These are phyloP conservation scores for Amanita fuliginea DNA, from an alignment of 768 basidiomycete genomes.

Conservation along the genomic window DNA sequence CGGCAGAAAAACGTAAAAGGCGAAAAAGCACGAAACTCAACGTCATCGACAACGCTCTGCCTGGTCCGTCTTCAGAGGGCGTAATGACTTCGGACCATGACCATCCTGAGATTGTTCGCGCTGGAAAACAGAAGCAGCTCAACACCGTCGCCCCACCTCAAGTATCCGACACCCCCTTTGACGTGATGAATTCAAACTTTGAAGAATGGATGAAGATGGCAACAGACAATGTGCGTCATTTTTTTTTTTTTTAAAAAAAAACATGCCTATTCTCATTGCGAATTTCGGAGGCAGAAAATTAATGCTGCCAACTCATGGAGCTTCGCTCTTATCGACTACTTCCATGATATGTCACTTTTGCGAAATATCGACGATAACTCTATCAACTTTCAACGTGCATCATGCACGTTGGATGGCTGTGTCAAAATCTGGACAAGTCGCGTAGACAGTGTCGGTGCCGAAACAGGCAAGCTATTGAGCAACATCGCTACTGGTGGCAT, in stretches of 20 bases:
- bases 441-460: slow-evolving; percentile 93
- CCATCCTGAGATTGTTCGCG: slow-evolving; percentile 33
- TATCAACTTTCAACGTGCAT: slow-evolving; percentile 99
- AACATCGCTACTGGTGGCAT: slow-evolving; percentile 61
- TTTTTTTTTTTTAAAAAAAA: too few species aligned
- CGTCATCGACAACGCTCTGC: slow-evolving; percentile 43
- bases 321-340: slow-evolving; percentile 96
- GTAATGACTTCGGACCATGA: slow-evolving; percentile 13
- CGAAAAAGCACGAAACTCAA: slow-evolving; percentile 66
- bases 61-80: slow-evolving; percentile 49
- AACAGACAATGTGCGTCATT: slow-evolving; percentile 79
- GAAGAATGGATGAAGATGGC: slow-evolving; percentile 99
- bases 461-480: slow-evolving; percentile 89
- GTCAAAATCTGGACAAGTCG: slow-evolving; percentile 99
- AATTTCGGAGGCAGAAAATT: slow-evolving; percentile 73
- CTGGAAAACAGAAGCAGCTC: slow-evolving; percentile 50
- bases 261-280: slow-evolving; percentile 4
- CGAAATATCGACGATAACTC: slow-evolving; percentile 89
- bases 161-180: slow-evolving; percentile 51
- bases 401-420: slow-evolving; percentile 94
- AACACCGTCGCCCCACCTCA: slow-evolving; percentile 51
- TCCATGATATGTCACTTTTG: slow-evolving; percentile 94
- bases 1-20: slow-evolving; percentile 74
- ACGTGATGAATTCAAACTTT: slow-evolving; percentile 87
- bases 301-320: slow-evolving; percentile 97